Evolutionary conservation across 2,329 filamentous ascomycete species (phyloP).

Genomic region (Cladosporium velox): DNA sequence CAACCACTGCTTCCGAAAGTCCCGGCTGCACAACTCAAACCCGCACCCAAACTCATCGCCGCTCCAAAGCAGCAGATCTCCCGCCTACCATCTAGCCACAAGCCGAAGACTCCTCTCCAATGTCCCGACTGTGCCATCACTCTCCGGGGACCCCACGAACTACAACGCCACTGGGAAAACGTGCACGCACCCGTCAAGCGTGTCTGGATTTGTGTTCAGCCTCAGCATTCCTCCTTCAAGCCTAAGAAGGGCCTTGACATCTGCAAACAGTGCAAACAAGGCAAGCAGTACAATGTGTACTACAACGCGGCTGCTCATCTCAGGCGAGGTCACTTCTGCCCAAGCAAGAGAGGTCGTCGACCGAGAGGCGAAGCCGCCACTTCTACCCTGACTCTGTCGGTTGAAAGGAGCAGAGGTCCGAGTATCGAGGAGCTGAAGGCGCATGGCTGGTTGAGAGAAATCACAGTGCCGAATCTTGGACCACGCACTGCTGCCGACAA

Average conservation of each 20-base stretch:
- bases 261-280: slow-evolving; percentile 78
- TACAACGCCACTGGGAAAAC: slow-evolving; percentile 56
- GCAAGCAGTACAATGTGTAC: slow-evolving; percentile 84
- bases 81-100: slow-evolving; percentile 63
- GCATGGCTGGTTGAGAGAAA: slow-evolving; percentile 48
- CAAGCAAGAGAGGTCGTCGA: slow-evolving; percentile 59
- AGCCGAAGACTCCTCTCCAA: slow-evolving; percentile 63
- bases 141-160: slow-evolving; percentile 83
- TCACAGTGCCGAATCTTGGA: slow-evolving; percentile 42
- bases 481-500: slow-evolving; percentile 3
- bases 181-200: slow-evolving; percentile 64
- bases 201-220: slow-evolving; percentile 65
- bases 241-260: slow-evolving; percentile 65
- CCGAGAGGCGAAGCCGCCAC: slow-evolving; percentile 59
- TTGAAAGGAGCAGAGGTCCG: slow-evolving; percentile 54
- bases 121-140: slow-evolving; percentile 73
- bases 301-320: slow-evolving; percentile 95
- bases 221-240: slow-evolving; percentile 38
- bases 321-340: slow-evolving; percentile 83
- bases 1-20: slow-evolving; percentile 31
- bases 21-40: slow-evolving; percentile 35
- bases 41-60: slow-evolving; percentile 8
- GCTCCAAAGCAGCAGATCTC: slow-evolving; percentile 34
- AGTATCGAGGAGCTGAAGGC: slow-evolving; percentile 49
- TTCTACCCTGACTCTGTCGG: slow-evolving; percentile 61